Evolutionary conservation across 257 asterid species (phyloP), one percentile per base, ranked within the genome.

Genomic region (Marsdenia floribunda): DNA sequence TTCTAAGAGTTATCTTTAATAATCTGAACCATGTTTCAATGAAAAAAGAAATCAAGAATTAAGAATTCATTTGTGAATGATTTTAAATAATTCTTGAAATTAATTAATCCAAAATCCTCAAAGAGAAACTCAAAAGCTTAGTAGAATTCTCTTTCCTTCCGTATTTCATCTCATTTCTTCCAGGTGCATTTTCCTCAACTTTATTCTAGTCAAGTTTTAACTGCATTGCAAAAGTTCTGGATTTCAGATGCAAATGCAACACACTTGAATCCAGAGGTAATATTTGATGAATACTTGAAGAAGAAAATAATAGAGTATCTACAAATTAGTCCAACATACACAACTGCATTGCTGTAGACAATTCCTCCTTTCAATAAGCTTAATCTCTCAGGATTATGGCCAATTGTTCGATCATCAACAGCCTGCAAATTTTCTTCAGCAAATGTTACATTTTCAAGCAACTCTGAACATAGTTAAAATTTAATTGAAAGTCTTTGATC

Each of bases 311-410:
- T 37, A 37, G 49, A 65, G 29, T 35, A 35, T 65, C 6, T 26
- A 66, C 7, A 26, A 65, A 18, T 35, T 65, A 85, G 47, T 38
- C 40, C 68, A 77, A 88, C 97, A 81, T 86, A 90, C 96, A 88
- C 96, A 74, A 88, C 90, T 68, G 90, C 92, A 82, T 92, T 92
- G 87, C 97, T 92, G 83, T 89, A 92, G 73, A 89, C 90, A 54
- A 90, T 92, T 80, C 98, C 93, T 85, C 96, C 97, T 88, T 90
- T 92, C 79, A 92, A 83, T 78, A 92, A 84, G 86, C 98, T 92
- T 77, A 92, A 79, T 77, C 98, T 88, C 93, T 92, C 97, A 68
- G 98, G 98, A 78, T 92, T 92, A 77, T 92, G 98, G 75, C 97
- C 98, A 58, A 92, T 81, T 68, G 98, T 90, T 73, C 96, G 87